Base-by-base conservation (phyloP, 306 rosid genomes). In the Medicago lupulina region DNA sequence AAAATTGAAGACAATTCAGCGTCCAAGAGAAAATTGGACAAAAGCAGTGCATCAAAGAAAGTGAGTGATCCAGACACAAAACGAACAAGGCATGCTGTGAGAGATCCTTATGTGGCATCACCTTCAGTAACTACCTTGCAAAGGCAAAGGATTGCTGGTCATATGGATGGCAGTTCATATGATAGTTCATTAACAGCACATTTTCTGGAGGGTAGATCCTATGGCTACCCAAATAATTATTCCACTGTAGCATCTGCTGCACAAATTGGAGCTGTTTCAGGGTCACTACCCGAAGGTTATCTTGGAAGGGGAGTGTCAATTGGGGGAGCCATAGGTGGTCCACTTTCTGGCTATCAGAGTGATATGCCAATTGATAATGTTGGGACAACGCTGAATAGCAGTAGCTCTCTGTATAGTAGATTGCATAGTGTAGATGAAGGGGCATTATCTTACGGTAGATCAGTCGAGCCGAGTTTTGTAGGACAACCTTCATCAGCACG, bases 351-450 rank as follows among this genome's bases (percentile, higher is more conserved):
- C 31, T 76, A 80, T 80, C 84, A 76, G 4, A 80, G 84, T 18
- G 87, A 73, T 67, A 54, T 39, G 40, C 41, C 49, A n/a, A 38
- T 66, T n/a, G 85, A 83, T 55, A 63, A 76, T 47, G 80, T 76
- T 13, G 86, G 80, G 66, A 65, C 83, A 57, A 17, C 40, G 70
- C 71, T 40, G 67, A 74, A 76, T 64, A 54, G 53, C 71, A 75
- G 28, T 49, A 76, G 76, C 50, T 76, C 76, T 34, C 15, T 57
- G 55, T 70, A 84, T 58, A 81, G 87, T 63, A 83, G 87, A 77
- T 76, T 78, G 67, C 87, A 75, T 74, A 86, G 88, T 80, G 50
- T 80, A 3, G 76, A 79, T 44, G 91, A 87, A 59, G 86, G 72
- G 53, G 58, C 51, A 38, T n/a, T 73, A 46, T 65, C 85, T 16